Percentiles rank a stretch among this genome's conserved stretches.
These are phyloP conservation scores for Pestalotiopsis sp. DNA, from an alignment of 2,329 filamentous ascomycete genomes.

Conservation along the genomic window DNA sequence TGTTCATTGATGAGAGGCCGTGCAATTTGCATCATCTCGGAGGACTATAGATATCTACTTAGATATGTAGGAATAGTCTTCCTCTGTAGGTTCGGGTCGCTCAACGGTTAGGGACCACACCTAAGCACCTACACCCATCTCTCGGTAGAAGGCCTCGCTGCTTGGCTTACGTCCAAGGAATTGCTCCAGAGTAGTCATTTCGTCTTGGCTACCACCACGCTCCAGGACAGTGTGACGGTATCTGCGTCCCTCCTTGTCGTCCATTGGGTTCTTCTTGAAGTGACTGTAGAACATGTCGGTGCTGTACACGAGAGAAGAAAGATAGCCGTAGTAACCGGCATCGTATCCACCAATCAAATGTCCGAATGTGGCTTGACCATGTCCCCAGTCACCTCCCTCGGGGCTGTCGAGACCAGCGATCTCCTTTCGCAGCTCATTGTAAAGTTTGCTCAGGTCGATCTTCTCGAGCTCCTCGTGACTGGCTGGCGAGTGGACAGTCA, in stretches of 20 bases:
- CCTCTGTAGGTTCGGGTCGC: background rate
- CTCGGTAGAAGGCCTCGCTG: constrained; percentile 77
- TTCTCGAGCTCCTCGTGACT: constrained; percentile 68
- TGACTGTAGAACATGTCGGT: constrained; percentile 84
- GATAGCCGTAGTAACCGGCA: constrained; percentile 78
- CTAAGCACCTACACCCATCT: constrained; percentile 56
- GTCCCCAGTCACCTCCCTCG: constrained; percentile 70
- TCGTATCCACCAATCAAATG: constrained; percentile 85
- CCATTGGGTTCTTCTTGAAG: constrained; percentile 79
- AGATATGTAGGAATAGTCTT: background rate
- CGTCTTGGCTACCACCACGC: constrained; percentile 74
- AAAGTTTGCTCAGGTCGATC: constrained; percentile 64
- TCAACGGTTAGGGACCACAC: background rate
- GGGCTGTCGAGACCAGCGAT: constrained; percentile 75
- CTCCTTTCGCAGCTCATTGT: constrained; percentile 71
- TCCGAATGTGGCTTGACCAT: constrained; percentile 78
- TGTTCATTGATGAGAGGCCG: no score
- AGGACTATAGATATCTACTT: no score
- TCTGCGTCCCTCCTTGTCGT: constrained; percentile 68
- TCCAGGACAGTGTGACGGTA: constrained; percentile 80
- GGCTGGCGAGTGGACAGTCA: constrained; percentile 73
- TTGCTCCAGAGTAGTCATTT: constrained; percentile 77
- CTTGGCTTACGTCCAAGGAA: constrained; percentile 77
- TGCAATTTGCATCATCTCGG: no score
- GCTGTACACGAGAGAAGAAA: constrained; percentile 77